Evolutionary conservation across 805 yeast species (phyloP).

Genomic region (Lipomyces spencermartinsiae): DNA sequence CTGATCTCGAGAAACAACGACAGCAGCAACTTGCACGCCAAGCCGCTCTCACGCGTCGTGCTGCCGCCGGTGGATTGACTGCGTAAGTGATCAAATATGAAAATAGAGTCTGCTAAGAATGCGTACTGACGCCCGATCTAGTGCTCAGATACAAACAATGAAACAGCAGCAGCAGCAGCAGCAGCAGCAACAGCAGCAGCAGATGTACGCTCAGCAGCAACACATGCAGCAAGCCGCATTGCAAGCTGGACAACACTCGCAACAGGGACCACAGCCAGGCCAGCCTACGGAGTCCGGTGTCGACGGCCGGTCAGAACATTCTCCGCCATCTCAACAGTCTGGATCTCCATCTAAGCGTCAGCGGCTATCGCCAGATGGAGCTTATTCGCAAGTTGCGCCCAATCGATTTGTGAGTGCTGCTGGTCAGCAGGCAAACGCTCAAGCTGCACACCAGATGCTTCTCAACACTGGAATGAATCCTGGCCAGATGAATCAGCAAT

Average conservation of each 20-base stretch:
- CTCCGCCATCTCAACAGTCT: slow-evolving; percentile 42
- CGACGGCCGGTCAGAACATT: slow-evolving; percentile 25
- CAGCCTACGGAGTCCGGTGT: slow-evolving; percentile 24
- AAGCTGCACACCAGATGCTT: slow-evolving; percentile 38
- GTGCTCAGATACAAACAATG: slow-evolving; percentile 35
- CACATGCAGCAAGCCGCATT: slow-evolving; percentile 29
- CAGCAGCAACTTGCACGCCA: slow-evolving; percentile 43
- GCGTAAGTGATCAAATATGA: slow-evolving; percentile 14
- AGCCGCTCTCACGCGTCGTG: slow-evolving; percentile 42
- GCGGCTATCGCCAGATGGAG: slow-evolving; percentile 47
- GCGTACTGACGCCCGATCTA: background rate
- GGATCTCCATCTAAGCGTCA: slow-evolving; percentile 48
- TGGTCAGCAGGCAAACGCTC: slow-evolving; percentile 25
- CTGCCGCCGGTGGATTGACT: slow-evolving; percentile 32
- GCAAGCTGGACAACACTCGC: slow-evolving; percentile 34
- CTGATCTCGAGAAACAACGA: slow-evolving; percentile 42
- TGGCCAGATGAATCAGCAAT: slow-evolving; percentile 18
- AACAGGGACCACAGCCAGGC: slow-evolving; percentile 29
- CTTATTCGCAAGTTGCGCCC: slow-evolving; percentile 36
- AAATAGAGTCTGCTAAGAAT: background rate
- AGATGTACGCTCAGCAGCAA: slow-evolving; percentile 19
- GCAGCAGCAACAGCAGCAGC: slow-evolving; percentile 17
- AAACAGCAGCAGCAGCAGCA: slow-evolving; percentile 35
- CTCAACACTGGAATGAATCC: slow-evolving; percentile 39
- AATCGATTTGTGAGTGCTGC: slow-evolving; percentile 20